Evolutionary conservation across 1,284 basidiomycete genomes (phyloP), one percentile per base, ranked within the genome.

Genomic region (Schizopora paradoxa): DNA sequence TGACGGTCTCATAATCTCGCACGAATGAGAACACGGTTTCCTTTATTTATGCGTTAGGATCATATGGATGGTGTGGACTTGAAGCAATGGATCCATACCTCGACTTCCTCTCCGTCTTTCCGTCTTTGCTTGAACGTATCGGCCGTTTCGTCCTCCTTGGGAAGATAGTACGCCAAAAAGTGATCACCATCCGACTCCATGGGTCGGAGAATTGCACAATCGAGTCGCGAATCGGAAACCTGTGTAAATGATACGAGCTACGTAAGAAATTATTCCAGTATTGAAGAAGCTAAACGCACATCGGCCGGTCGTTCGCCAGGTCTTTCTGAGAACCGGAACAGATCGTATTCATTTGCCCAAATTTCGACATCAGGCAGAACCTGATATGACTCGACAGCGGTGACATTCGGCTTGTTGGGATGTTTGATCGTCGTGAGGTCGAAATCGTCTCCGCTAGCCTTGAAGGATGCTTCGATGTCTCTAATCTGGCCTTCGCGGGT

Each of bases 311-410:
- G 72, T 43, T 91, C 86, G 8, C 89, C 87, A 16, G 93, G 93
- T 16, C 91, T 72, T 60, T 96, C 92, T 8, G 84, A 83, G 60
- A 93, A 96, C 52, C 84, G 73, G 70, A 95, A 86, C 49, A 95
- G 63, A 57, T 92, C 88, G 61, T 93, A 94, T 49, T 85, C 80
- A 61, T 92, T 94, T 37, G 86, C 77, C 89, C 91, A 96, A 21
- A 91, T 82, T 44, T 89, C 83, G 2, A 77, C 75, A 58, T 96
- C 91, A 0, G 93, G 93, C 21, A 94, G 72, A 46, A 96, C 69
- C 56, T 93, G 86, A 64, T 83, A 95, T 4, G 82, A 84, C 56
- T 91, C 87, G 28, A 91, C 76, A 1, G 91, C 91, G 0, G 73
- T 79, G 14, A 94, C 70, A 39, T 76, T 69, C 14, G 78, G 78